Base-by-base conservation (phyloP, 257 asterid genomes). In the Gentiana straminea region DNA sequence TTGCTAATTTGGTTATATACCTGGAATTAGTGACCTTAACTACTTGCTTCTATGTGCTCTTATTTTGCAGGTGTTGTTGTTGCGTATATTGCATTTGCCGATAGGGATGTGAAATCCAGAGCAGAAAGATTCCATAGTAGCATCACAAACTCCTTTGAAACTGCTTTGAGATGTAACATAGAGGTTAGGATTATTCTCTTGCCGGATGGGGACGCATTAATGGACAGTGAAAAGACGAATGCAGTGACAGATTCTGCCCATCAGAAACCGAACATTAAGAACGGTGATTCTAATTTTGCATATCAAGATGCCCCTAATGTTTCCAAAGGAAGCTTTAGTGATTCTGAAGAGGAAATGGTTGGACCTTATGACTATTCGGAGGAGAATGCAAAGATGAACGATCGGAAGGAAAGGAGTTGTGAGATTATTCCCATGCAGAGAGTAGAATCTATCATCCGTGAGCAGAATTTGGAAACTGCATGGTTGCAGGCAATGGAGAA, bases 121-220 rank as follows among this genome's bases (percentile, higher is more conserved):
- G 97, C 93, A 32, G 94, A 88, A 74, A 86, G 97, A 66, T 92
- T 81, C 50, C 79, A 80, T n/a, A 85, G 99, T 78, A 92, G 99
- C 64, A 88, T 92, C 81, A 82, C 94, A 0, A 85, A 88, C 71
- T 79, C 94, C 35, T 85, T 92, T 60, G 94, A 88, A 76, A 76
- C 76, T 55, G 87, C 83, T 60, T 70, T 92, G 62, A 81, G 75
- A 56, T 77, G 85, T 73, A 85, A 81, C 54, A 92, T 85, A 57
- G 97, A 88, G 79, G 87, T 85, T 44, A 82, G 74, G 75, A 75
- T 92, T 49, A 72, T 89, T 70, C 75, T 80, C 46, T 68, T 81
- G 58, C 69, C 78, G 1, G 73, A 72, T 7, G 78, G 69, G 59
- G 63, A 60, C 34, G 35, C 57, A 24, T 56, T 68, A 39, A 37